Conservation (phyloP, 2,329 filamentous ascomycete species). For the Trichocomaceae sp. region DNA sequence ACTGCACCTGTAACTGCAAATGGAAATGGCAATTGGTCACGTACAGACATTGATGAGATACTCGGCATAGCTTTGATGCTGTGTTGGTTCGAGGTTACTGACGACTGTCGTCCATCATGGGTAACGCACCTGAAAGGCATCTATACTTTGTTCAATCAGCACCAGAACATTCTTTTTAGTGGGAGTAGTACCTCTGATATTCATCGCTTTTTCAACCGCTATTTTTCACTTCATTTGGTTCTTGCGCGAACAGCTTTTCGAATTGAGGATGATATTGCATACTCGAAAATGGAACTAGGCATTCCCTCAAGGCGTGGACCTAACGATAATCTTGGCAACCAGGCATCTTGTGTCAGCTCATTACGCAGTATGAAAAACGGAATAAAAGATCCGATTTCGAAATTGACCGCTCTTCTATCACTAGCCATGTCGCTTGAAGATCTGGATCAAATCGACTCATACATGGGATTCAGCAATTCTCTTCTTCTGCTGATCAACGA, state of each 20-base stretch:
- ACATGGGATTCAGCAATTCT: constrained; percentile 22
- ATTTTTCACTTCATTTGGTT: constrained; percentile 25
- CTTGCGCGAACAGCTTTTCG: constrained; percentile 22
- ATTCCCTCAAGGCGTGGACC: background rate
- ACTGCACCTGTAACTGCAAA: background rate
- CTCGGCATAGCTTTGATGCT: constrained; percentile 23
- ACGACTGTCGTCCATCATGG: constrained; percentile 23
- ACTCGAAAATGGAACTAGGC: background rate
- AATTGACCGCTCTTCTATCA: constrained; percentile 7
- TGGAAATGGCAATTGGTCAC: background rate
- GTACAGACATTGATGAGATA: constrained; percentile 22
- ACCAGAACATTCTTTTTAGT: constrained; percentile 10
- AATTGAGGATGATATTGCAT: constrained; percentile 11
- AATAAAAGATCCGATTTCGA: background rate
- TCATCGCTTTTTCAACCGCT: constrained; percentile 21
- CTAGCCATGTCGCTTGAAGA: constrained; percentile 13
- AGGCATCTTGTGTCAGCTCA: background rate
- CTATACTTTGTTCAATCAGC: constrained; percentile 17
- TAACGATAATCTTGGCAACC: background rate
- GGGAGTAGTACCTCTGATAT: constrained; percentile 11
- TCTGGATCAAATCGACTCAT: constrained; percentile 20
- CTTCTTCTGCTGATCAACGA: constrained; percentile 22
- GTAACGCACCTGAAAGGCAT: constrained; percentile 23
- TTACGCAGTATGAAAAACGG: background rate
- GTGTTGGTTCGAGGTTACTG: constrained; percentile 27